Conservation (phyloP, 2,329 filamentous ascomycete genomes). For the Cladorrhinum sp. region DNA sequence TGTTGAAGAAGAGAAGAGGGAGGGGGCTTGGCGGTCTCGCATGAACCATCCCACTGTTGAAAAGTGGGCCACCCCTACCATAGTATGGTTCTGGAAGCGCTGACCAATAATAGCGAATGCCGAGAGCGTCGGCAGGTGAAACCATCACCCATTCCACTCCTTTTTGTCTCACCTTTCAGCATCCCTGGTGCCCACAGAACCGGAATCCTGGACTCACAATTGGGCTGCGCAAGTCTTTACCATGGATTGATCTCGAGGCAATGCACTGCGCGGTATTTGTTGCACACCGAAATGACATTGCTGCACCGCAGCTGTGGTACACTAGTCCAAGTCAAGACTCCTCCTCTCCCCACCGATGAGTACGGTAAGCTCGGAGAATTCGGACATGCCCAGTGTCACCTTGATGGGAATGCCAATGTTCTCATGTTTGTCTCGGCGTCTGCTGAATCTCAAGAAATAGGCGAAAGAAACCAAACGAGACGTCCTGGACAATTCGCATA, state of each 20-base stretch:
- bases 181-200: background rate
- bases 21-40: slow-evolving; percentile 1
- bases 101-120: slow-evolving; percentile 20
- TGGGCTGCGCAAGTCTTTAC: background rate
- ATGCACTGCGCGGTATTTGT: background rate
- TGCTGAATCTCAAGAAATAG: background rate
- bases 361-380: background rate
- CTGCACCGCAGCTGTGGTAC: background rate
- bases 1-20: background rate
- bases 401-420: background rate
- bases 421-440: background rate
- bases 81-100: background rate
- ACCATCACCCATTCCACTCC: slow-evolving; percentile 15
- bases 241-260: background rate
- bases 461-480: slow-evolving; percentile 18
- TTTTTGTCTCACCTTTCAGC: slow-evolving; percentile 14
- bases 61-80: background rate
- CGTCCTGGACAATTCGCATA: slow-evolving; percentile 11
- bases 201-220: slow-evolving; percentile 1
- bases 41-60: background rate
- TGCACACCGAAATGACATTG: slow-evolving; percentile 4
- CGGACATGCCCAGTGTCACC: background rate
- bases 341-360: too few relatives aligned
- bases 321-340: background rate
- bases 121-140: slow-evolving; percentile 20